These are phyloP conservation scores for Psilocybe azurescens DNA, from an alignment of 768 basidiomycete genomes.

Conservation along the genomic window DNA sequence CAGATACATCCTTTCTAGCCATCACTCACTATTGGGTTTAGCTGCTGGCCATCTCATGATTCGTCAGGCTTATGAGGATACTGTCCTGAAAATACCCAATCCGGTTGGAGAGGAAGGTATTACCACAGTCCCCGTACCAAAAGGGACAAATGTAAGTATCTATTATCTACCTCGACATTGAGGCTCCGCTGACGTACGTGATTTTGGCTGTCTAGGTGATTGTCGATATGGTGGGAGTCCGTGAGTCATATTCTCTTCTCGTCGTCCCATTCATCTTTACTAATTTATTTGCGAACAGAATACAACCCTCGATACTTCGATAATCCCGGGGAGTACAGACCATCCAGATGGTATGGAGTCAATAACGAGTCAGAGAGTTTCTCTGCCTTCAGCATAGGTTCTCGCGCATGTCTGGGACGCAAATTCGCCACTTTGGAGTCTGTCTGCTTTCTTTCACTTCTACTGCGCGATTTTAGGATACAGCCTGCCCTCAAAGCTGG, in stretches of 20 bases:
- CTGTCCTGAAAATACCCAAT: conserved; percentile 45
- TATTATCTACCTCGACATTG: not conserved
- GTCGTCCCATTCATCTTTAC: not conserved
- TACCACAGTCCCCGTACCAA: conserved; percentile 39
- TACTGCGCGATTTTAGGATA: conserved; percentile 57
- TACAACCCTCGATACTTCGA: conserved; percentile 56
- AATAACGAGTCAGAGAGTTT: conserved; percentile 47
- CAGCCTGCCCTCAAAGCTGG: conserved; percentile 44
- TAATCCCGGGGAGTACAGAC: conserved; percentile 51
- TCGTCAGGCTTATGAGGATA: conserved; percentile 49
- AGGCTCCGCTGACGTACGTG: not conserved
- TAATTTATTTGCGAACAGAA: conserved; percentile 33
- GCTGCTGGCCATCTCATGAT: conserved; percentile 47
- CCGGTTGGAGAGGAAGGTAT: conserved; percentile 44
- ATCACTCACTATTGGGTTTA: conserved; percentile 16
- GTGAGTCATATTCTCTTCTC: conserved; percentile 35
- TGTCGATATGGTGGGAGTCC: conserved; percentile 54
- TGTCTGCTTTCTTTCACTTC: conserved; percentile 52
- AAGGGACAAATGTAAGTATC: conserved; percentile 39
- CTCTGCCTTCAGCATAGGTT: conserved; percentile 52
- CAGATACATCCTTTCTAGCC: too few species aligned
- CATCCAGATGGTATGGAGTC: conserved; percentile 54
- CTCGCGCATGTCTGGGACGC: conserved; percentile 54
- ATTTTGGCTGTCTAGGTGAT: conserved; percentile 30
- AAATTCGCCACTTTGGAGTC: conserved; percentile 58